These are phyloP conservation scores for Penicillium paneum DNA, from an alignment of 2,329 filamentous ascomycete species.

Conservation along the genomic window DNA sequence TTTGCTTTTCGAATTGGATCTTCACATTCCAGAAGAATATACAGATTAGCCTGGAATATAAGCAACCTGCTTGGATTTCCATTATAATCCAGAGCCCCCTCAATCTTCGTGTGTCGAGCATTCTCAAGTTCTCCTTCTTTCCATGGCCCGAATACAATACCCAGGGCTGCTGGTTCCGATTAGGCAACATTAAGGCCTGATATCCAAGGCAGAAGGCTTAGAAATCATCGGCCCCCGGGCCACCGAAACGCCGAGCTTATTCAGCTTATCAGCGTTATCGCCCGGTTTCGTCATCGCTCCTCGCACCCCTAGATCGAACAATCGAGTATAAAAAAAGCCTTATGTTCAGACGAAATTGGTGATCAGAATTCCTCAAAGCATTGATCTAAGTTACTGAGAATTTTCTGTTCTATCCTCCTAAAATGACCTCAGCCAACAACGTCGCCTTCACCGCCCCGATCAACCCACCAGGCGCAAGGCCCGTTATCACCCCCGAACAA, in stretches of 20 bases:
- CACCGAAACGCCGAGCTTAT: slow-evolving; percentile 5
- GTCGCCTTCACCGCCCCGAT: slow-evolving; percentile 39
- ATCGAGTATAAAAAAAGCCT: background rate
- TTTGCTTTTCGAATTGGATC: background rate
- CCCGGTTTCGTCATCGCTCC: background rate
- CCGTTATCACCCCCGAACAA: slow-evolving; percentile 32
- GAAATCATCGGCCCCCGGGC: background rate
- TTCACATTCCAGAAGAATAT: background rate
- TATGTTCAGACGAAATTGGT: no score
- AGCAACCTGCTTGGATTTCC: background rate
- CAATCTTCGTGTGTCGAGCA: no score
- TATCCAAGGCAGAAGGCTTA: background rate
- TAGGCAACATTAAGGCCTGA: background rate
- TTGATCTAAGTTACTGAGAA: background rate
- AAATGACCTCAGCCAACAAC: slow-evolving; percentile 30
- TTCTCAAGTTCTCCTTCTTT: background rate
- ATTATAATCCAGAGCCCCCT: no score
- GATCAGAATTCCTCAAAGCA: background rate
- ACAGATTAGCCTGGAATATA: background rate
- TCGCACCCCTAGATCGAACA: background rate
- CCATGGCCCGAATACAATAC: background rate
- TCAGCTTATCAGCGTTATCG: background rate
- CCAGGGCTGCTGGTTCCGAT: background rate
- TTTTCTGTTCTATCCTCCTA: background rate
- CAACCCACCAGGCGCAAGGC: slow-evolving; percentile 33